These are phyloP conservation scores for Oleoguttula mirabilis DNA, from an alignment of 495 filamentous ascomycete genomes.

Conservation along the genomic window DNA sequence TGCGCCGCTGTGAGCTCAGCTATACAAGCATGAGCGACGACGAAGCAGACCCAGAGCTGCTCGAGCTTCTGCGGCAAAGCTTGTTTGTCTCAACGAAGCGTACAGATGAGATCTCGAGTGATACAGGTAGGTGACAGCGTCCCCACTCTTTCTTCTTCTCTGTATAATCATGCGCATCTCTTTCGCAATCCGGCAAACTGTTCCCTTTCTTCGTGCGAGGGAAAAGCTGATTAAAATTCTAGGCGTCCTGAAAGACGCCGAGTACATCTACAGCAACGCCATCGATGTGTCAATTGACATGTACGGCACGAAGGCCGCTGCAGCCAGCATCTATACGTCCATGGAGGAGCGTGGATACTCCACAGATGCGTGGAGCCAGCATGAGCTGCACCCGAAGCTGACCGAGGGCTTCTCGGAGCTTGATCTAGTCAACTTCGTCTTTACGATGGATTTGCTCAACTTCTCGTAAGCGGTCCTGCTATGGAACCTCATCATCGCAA, in stretches of 20 bases:
- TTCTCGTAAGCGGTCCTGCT: constrained; percentile 53
- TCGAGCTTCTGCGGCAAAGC: constrained; percentile 74
- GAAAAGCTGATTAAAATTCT: constrained; percentile 43
- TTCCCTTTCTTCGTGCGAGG: no score
- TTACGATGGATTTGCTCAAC: constrained; percentile 92
- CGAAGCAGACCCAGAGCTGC: constrained; percentile 75
- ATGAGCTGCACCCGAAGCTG: constrained; percentile 78
- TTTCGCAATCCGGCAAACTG: no score
- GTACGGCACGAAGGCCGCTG: constrained; percentile 65
- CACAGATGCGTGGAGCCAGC: constrained; percentile 70
- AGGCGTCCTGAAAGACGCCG: constrained; percentile 67
- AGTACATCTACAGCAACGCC: constrained; percentile 82
- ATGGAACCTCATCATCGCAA: background rate
- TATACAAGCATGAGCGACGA: constrained; percentile 56
- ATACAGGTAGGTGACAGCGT: constrained; percentile 14
- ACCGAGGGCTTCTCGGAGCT: constrained; percentile 44
- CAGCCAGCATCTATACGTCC: constrained; percentile 57
- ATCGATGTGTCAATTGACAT: constrained; percentile 84
- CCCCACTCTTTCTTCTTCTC: background rate
- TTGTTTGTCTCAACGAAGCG: constrained; percentile 37
- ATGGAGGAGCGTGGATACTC: constrained; percentile 81
- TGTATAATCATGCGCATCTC: no score
- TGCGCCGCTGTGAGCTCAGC: no score
- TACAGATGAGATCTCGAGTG: constrained; percentile 6
- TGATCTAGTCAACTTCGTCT: constrained; percentile 76